Evolutionary conservation across 1,284 basidiomycete genomes (phyloP).

Genomic region (Ganoderma leucocontextum): DNA sequence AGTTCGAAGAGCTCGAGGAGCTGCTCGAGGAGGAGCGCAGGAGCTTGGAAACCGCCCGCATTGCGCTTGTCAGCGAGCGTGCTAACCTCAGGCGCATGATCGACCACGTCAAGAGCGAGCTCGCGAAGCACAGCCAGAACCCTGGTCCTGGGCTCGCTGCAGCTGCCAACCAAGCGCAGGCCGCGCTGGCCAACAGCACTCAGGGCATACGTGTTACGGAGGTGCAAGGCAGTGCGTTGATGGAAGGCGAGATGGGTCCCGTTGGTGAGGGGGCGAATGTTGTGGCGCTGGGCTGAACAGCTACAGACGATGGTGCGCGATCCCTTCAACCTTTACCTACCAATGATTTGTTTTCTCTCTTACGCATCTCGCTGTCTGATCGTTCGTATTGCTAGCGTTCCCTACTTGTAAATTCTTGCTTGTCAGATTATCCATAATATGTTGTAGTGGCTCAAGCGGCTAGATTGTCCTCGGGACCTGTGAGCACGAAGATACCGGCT

Average conservation of each 20-base stretch:
- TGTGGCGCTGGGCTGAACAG: conserved; percentile 38
- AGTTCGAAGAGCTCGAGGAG: conserved; percentile 92
- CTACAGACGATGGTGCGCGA: conserved; percentile 4
- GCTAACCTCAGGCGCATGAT: conserved; percentile 70
- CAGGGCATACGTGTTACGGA: conserved; percentile 65
- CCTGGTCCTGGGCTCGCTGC: conserved; percentile 35
- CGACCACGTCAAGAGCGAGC: conserved; percentile 68
- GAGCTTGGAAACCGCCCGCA: conserved; percentile 73
- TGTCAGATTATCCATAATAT: conserved; percentile 28
- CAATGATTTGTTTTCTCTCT: conserved; percentile 6
- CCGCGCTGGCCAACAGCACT: conserved; percentile 56
- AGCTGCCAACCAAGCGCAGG: conserved; percentile 45
- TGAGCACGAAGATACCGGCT: neutral
- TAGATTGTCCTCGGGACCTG: neutral
- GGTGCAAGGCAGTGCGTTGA: conserved; percentile 47
- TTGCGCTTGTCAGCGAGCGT: conserved; percentile 74
- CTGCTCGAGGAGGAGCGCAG: conserved; percentile 88
- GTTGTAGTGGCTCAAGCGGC: conserved; percentile 33
- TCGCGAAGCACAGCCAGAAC: conserved; percentile 55
- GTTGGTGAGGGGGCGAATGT: conserved; percentile 40
- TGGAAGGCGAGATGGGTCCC: conserved; percentile 46
- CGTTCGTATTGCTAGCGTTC: conserved; percentile 12
- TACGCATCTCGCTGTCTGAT: conserved; percentile 21
- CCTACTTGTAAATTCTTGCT: conserved; percentile 25
- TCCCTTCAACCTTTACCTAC: conserved; percentile 11